phyloP scores from a whole-genome alignment of 1,284 basidiomycete species.

The Caloboletus inedulis region DNA sequence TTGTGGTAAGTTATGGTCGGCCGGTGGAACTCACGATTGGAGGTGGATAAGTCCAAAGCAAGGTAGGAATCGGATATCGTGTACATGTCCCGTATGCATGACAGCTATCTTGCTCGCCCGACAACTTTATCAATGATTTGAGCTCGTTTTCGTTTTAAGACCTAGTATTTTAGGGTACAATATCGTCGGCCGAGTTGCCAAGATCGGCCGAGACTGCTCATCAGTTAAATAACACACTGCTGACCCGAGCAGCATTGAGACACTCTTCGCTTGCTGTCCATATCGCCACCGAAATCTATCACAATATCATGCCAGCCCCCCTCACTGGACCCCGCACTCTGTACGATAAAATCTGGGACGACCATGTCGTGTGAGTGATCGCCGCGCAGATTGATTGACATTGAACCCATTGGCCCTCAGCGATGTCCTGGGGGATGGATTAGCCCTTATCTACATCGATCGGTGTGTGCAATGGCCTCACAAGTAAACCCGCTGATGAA shows the following conservation, averaged over 20 bases:
- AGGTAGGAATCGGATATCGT: too few relatives aligned
- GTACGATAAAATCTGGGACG: constrained; percentile 96
- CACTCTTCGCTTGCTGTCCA: background rate
- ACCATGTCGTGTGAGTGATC: constrained; percentile 80
- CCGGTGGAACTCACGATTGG: background rate
- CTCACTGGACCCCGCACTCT: constrained; percentile 71
- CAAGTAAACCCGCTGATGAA: background rate
- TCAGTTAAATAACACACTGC: background rate
- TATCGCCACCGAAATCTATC: constrained; percentile 1
- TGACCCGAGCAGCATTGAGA: background rate
- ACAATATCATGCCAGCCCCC: constrained; percentile 53
- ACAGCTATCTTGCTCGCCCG: too few relatives aligned
- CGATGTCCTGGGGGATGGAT: constrained; percentile 75
- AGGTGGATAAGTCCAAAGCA: too few relatives aligned
- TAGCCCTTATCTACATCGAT: constrained; percentile 91
- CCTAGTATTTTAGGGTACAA: background rate
- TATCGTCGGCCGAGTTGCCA: constrained; percentile 21
- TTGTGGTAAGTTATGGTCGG: background rate
- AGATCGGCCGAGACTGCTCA: constrained; percentile 20
- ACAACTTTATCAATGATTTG: background rate
- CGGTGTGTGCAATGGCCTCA: constrained; percentile 45
- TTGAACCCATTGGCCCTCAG: constrained; percentile 38
- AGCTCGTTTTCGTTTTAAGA: background rate
- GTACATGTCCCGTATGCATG: too few relatives aligned
- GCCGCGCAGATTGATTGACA: constrained; percentile 1